Evolutionary conservation across 2,329 filamentous ascomycete genomes (phyloP).

Genomic region (Cladorrhinum sp.): DNA sequence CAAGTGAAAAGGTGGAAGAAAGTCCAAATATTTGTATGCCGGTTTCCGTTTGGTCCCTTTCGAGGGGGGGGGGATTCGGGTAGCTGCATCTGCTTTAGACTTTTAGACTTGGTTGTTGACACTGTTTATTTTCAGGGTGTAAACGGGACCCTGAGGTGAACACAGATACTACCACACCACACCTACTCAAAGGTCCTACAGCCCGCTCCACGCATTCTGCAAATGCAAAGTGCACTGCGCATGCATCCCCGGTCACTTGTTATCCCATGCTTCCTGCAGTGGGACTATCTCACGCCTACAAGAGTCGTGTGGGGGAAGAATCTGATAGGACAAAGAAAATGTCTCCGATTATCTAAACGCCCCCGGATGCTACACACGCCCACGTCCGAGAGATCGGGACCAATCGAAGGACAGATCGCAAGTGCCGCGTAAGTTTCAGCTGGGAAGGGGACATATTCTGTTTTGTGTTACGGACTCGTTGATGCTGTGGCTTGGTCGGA

Average conservation of each 20-base stretch:
- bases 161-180: too few species aligned
- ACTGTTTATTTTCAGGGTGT: background rate
- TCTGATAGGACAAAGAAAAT: background rate
- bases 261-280: too few species aligned
- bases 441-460: too few species aligned
- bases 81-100: background rate
- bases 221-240: too few species aligned
- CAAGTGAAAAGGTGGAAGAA: background rate
- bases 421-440: background rate
- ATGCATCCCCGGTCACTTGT: too few species aligned
- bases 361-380: background rate
- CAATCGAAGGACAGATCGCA: background rate
- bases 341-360: background rate
- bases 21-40: background rate
- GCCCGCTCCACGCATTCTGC: too few species aligned
- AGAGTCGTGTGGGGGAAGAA: background rate
- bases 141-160: background rate
- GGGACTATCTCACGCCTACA: background rate
- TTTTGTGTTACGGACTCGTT: background rate
- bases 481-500: background rate
- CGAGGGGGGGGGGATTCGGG: too few species aligned
- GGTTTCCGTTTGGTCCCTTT: background rate
- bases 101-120: background rate
- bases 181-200: too few species aligned
- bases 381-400: background rate